Evolutionary conservation across 306 rosid genomes (phyloP).

Genomic region (Macrotyloma uniflorum): DNA sequence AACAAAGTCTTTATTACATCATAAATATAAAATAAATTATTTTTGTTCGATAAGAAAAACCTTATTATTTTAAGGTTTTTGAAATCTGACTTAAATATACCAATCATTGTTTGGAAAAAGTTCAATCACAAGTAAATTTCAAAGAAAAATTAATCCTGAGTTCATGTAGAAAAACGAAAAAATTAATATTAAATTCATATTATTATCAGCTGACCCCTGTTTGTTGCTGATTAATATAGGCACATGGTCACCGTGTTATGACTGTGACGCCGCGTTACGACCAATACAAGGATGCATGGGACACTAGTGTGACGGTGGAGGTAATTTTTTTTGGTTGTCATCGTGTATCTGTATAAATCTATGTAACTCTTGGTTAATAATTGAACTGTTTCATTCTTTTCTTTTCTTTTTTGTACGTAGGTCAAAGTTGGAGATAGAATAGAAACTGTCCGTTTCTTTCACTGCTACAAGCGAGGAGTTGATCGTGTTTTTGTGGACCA

Average conservation of each 20-base stretch:
- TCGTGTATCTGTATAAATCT: neutral
- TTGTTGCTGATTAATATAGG: constrained; percentile 45
- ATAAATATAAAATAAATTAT: too few relatives aligned
- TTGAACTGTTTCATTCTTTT: neutral
- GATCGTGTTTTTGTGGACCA: constrained; percentile 85
- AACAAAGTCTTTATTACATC: neutral
- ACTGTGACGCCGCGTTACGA: constrained; percentile 76
- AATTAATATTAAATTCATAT: too few relatives aligned
- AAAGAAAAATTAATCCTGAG: too few relatives aligned
- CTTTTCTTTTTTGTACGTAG: constrained; percentile 36
- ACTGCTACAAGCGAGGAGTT: constrained; percentile 78
- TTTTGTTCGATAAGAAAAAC: too few relatives aligned
- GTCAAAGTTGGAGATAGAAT: constrained; percentile 54
- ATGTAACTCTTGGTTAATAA: neutral
- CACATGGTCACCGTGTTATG: constrained; percentile 79
- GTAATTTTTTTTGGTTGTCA: constrained; percentile 36
- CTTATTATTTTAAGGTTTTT: too few relatives aligned
- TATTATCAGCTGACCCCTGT: neutral
- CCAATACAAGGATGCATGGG: constrained; percentile 89
- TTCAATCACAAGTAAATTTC: too few relatives aligned
- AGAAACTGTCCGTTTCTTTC: constrained; percentile 72
- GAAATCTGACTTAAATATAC: too few relatives aligned
- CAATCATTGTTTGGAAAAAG: too few relatives aligned
- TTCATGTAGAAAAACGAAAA: too few relatives aligned
- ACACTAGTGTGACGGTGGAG: constrained; percentile 59